Percentiles rank a stretch among this genome's conserved stretches.
These are phyloP conservation scores for Kalanchoe fedtschenkoi DNA, from an alignment of 164 flowering plant genomes.

Conservation along the genomic window DNA sequence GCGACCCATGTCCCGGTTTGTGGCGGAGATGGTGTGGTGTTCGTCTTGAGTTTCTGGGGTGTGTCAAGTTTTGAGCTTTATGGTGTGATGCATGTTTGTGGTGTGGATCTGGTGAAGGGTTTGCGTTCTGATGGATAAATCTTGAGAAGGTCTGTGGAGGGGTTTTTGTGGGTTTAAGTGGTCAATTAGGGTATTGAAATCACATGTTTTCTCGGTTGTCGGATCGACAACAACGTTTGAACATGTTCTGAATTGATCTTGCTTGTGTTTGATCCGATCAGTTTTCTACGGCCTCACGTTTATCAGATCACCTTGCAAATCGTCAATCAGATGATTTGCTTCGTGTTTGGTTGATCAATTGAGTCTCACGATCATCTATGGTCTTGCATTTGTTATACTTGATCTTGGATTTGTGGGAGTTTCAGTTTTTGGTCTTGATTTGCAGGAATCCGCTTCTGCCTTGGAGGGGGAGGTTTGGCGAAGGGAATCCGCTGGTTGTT, in stretches of 20 bases:
- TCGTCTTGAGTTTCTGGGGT: neutral
- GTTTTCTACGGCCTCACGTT: too few relatives aligned
- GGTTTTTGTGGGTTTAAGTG: neutral
- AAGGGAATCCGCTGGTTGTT: neutral
- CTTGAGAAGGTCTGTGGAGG: neutral
- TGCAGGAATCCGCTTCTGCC: neutral
- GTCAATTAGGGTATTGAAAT: neutral
- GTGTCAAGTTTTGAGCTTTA: neutral
- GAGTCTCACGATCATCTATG: too few relatives aligned
- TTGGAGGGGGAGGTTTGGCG: neutral
- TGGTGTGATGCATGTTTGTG: neutral
- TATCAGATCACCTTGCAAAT: too few relatives aligned
- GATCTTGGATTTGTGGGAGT: too few relatives aligned
- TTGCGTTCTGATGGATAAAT: neutral
- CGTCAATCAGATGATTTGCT: too few relatives aligned
- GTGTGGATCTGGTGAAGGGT: neutral
- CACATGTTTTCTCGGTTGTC: neutral
- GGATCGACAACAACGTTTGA: neutral
- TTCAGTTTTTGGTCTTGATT: neutral
- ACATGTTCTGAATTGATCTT: neutral
- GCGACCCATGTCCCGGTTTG: neutral
- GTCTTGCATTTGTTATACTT: too few relatives aligned
- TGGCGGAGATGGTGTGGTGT: neutral
- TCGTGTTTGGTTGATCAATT: too few relatives aligned
- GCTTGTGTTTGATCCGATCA: too few relatives aligned